Evolutionary conservation across 202 grass and related monocot genomes (phyloP).

Genomic region (Hordeum pubiflorum): DNA sequence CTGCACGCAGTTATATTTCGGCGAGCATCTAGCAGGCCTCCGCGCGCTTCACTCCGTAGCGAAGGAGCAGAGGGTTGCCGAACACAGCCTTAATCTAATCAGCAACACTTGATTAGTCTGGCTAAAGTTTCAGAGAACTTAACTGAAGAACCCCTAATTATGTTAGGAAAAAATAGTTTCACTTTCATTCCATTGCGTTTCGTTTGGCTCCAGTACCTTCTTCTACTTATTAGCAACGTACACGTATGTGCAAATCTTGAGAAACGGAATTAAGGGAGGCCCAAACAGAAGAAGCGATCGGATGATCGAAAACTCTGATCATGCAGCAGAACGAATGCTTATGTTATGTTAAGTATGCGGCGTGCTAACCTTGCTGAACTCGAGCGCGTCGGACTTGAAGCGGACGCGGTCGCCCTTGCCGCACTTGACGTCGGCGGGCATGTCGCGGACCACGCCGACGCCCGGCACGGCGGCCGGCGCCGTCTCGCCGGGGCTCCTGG

Average conservation of each 20-base stretch:
- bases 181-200: not conserved
- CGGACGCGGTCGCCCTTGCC: constrained; percentile 88
- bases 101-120: not conserved
- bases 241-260: not conserved
- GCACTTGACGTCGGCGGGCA: constrained; percentile 67
- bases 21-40: too few relatives aligned
- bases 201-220: not conserved
- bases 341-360: too few relatives aligned
- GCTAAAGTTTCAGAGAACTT: not conserved
- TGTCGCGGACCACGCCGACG: constrained; percentile 41
- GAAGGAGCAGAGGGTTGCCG: too few relatives aligned
- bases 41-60: too few relatives aligned
- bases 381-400: constrained; percentile 65
- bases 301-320: not conserved
- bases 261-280: not conserved
- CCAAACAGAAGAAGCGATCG: not conserved
- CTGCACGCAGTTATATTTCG: too few relatives aligned
- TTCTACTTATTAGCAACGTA: not conserved
- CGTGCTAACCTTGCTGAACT: constrained; percentile 66
- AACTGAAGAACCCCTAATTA: not conserved
- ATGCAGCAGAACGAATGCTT: not conserved
- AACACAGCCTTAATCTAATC: not conserved
- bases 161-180: not conserved
- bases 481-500: constrained; percentile 39
- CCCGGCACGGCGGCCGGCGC: constrained; percentile 58